phyloP scores from a whole-genome alignment of 2,329 filamentous ascomycete genomes.

The Fusarium sp. region DNA sequence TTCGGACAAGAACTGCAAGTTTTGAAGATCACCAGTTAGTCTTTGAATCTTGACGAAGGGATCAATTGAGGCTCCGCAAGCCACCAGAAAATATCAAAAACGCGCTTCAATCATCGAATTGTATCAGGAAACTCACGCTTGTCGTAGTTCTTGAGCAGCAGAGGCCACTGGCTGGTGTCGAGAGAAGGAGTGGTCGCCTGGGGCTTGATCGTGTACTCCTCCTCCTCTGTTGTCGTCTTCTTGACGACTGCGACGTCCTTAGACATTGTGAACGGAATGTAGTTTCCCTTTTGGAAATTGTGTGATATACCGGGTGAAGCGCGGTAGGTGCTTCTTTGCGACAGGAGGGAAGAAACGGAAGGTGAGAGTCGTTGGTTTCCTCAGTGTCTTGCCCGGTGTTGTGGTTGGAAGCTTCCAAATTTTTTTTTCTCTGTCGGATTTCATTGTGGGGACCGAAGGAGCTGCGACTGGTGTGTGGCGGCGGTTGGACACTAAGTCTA shows the following conservation, averaged over 20 bases:
- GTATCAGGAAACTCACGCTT: conserved; percentile 70
- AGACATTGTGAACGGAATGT: conserved; percentile 49
- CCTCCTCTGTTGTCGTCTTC: conserved; percentile 60
- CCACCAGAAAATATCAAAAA: neutral
- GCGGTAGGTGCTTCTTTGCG: conserved; percentile 38
- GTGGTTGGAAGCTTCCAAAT: conserved; percentile 47
- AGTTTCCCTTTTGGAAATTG: conserved; percentile 21
- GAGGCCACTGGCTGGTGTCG: conserved; percentile 90
- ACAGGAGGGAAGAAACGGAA: conserved; percentile 42
- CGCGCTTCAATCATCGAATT: neutral
- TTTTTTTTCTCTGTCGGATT: conserved; percentile 47
- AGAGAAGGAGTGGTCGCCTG: conserved; percentile 80
- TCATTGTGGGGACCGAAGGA: conserved; percentile 45
- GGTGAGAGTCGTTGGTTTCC: conserved; percentile 43
- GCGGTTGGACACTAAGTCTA: conserved; percentile 11
- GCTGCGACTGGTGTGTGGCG: conserved; percentile 42
- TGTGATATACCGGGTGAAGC: conserved; percentile 45
- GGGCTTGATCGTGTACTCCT: conserved; percentile 91
- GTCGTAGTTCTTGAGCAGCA: conserved; percentile 96
- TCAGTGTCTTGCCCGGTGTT: conserved; percentile 46
- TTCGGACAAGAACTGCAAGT: conserved; percentile 82
- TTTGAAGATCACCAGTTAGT: conserved; percentile 35
- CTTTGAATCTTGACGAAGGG: neutral
- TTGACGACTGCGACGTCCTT: conserved; percentile 56
- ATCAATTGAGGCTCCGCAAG: conserved; percentile 7